A percentile compares a stretch with the other conserved stretches of the same genome.
Conservation (phyloP, 129 eudicot species). For the Scalesia atractyloides region DNA sequence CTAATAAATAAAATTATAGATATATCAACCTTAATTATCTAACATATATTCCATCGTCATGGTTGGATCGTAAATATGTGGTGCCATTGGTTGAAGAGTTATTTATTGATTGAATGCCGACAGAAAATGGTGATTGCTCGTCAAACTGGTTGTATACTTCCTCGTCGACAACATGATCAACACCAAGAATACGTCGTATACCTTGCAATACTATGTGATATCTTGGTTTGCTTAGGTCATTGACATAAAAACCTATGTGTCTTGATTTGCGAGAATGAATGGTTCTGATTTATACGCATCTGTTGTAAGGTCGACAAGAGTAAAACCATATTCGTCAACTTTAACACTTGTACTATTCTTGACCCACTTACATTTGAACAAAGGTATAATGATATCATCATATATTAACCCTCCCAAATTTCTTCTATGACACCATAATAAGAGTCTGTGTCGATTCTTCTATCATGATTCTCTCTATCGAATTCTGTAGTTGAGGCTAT, state of each 20-base stretch:
- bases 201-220: conserved; percentile 15
- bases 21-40: neutral
- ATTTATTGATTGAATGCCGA: neutral
- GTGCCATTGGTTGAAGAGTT: neutral
- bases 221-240: neutral
- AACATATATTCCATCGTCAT: neutral
- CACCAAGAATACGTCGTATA: conserved; percentile 12
- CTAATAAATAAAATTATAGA: too few species aligned
- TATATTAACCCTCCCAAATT: conserved; percentile 10
- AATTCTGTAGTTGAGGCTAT: neutral
- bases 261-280: conserved; percentile 3
- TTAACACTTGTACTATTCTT: neutral
- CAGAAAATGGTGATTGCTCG: conserved; percentile 15
- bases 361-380: conserved; percentile 9
- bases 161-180: conserved; percentile 14
- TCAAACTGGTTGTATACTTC: conserved; percentile 20
- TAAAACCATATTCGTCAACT: neutral
- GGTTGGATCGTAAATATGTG: conserved; percentile 1
- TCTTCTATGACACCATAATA: conserved; percentile 17
- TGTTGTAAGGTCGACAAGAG: neutral
- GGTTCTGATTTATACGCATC: neutral
- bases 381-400: neutral
- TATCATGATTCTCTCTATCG: neutral
- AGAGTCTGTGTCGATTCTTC: neutral
- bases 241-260: neutral